Percentiles rank a stretch among this genome's conserved stretches.
These are phyloP conservation scores for Aspergillus nanangensis DNA, from an alignment of 495 filamentous ascomycete species.

Conservation along the genomic window DNA sequence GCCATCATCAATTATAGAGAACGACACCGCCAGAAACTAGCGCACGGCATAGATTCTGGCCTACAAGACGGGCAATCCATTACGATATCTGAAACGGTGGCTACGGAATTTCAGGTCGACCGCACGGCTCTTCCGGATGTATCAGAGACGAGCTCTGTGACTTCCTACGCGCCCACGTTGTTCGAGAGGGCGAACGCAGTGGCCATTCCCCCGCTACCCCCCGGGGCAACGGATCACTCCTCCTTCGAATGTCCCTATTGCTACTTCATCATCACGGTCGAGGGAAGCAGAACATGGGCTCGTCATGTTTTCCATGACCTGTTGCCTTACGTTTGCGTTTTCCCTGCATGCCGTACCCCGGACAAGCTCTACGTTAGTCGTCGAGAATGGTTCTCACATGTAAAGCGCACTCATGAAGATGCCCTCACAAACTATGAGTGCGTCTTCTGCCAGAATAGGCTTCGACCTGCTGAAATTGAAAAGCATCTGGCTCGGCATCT, in stretches of 20 bases:
- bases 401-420: background rate
- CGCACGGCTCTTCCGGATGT: too few species aligned
- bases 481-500: background rate
- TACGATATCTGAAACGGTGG: conserved; percentile 8
- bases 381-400: conserved; percentile 20
- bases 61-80: background rate
- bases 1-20: conserved; percentile 15
- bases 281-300: conserved; percentile 10
- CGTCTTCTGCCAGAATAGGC: background rate
- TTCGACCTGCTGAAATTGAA: background rate
- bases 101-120: conserved; percentile 1
- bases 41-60: conserved; percentile 3
- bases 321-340: conserved; percentile 24
- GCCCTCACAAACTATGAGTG: background rate
- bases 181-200: background rate
- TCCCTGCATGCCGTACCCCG: conserved; percentile 13
- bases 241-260: conserved; percentile 29
- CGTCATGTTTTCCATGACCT: conserved; percentile 25
- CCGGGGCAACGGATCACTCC: conserved; percentile 1
- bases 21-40: conserved; percentile 11
- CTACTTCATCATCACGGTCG: conserved; percentile 12
- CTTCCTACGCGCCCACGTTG: conserved; percentile 7
- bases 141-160: conserved; percentile 1
- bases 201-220: conserved; percentile 7
- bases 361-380: conserved; percentile 15